phyloP scores from a whole-genome alignment of 352 stramenopile species.

The Globisporangium spinosum region DNA sequence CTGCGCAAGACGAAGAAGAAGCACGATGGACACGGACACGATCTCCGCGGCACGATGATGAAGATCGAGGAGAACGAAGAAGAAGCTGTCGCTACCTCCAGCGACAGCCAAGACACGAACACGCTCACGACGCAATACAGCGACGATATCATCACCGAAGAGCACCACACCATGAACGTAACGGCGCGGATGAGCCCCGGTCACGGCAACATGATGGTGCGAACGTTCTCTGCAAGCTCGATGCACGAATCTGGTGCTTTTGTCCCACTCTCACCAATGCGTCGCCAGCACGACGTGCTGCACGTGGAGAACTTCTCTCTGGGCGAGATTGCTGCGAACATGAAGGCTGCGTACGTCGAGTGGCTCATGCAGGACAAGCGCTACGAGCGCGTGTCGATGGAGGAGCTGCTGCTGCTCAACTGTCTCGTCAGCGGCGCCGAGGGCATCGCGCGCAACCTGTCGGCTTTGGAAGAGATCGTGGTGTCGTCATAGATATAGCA shows the following conservation, averaged over 20 bases:
- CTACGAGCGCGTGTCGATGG: slow-evolving; percentile 75
- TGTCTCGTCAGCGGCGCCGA: slow-evolving; percentile 78
- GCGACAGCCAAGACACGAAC: neutral
- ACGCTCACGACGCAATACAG: neutral
- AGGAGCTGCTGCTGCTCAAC: slow-evolving; percentile 77
- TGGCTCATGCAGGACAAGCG: slow-evolving; percentile 73
- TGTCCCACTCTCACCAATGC: slow-evolving; percentile 49
- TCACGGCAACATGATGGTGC: slow-evolving; percentile 2
- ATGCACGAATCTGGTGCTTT: neutral
- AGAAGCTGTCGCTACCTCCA: too few species aligned
- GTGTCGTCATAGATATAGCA: slow-evolving; percentile 41
- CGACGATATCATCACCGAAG: neutral
- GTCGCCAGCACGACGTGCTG: slow-evolving; percentile 69
- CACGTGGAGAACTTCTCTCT: slow-evolving; percentile 80
- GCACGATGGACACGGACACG: too few species aligned
- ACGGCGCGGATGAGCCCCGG: neutral
- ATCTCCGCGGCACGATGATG: neutral
- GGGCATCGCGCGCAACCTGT: slow-evolving; percentile 66
- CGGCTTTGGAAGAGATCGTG: slow-evolving; percentile 71
- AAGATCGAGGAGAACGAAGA: slow-evolving; percentile 25
- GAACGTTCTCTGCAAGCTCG: neutral
- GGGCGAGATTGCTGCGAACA: slow-evolving; percentile 55
- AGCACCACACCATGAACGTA: slow-evolving; percentile 4
- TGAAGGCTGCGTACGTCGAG: slow-evolving; percentile 77
- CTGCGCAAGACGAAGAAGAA: slow-evolving; percentile 23